Base-by-base conservation (phyloP, 305 asterid species). In the Fraxinus baroniana region DNA sequence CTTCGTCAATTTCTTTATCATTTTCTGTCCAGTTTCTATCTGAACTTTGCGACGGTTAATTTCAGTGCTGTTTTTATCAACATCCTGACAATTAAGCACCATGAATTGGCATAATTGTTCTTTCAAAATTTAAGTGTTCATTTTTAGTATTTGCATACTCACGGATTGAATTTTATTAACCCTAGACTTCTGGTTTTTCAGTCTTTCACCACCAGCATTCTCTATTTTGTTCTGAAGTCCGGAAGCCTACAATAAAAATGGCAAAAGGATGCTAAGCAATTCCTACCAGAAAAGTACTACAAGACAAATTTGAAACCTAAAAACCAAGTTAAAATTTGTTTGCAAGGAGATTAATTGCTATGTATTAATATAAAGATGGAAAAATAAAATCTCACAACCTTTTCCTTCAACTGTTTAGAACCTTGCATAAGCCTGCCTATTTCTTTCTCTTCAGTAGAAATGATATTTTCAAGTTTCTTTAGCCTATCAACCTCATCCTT, bases 141-240 rank as follows among this genome's bases (percentile, higher is more conserved):
- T 77, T 71, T 37, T 62, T 13, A 76, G n/a, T 77, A 36, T 44
- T 26, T 55, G 46, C 39, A 77, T 52, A 94, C 98, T 93, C 88
- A 96, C 99, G 78, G 94, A 86, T 77, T 96, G 97, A 82, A 96
- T 90, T 87, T 89, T 90, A 84, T 82, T 80, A 80, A 94, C 98
- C 79, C 77, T 90, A 32, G 94, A 85, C 88, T 94, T 94, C 81
- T 94, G 98, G 62, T 78, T 90, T 88, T 88, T 92, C 91, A 96
- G 79, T 71, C 84, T 91, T 84, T 91, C 98, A 24, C 99, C 99
- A 57, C 99, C 99, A 39, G 98, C 99, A 89, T 92, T 94, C 89
- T 96, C 99, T 30, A 96, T 92, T 88, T 91, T 94, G 44, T 82
- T 91, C 90, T 96, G 99, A 86, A 96, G 98, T 86, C 91, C 95